Conservation (phyloP, 1,139 yeast genomes). For the Pichia sp. region DNA sequence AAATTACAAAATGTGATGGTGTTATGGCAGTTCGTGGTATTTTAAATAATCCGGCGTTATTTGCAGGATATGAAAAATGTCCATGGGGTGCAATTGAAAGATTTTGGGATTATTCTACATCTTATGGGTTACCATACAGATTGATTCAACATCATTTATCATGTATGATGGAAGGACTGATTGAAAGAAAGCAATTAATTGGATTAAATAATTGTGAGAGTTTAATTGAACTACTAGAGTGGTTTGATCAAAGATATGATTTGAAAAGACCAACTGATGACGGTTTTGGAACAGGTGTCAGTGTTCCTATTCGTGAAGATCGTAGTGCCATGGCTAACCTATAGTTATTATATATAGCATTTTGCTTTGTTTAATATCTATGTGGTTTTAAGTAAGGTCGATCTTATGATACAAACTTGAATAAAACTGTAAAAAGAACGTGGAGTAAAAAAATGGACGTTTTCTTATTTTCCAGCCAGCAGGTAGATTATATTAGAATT, state of each 20-base stretch:
- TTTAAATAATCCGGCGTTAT: constrained; percentile 78
- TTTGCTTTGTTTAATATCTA: not conserved
- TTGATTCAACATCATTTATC: constrained; percentile 81
- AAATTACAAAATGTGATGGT: constrained; percentile 75
- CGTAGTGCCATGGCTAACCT: constrained; percentile 33
- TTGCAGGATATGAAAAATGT: constrained; percentile 62
- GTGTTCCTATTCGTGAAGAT: constrained; percentile 46
- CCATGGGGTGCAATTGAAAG: constrained; percentile 91
- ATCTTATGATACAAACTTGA: no score
- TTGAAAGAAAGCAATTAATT: constrained; percentile 50
- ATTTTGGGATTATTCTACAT: constrained; percentile 71
- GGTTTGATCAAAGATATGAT: constrained; percentile 68
- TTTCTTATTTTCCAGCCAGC: no score
- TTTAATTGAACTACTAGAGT: constrained; percentile 65
- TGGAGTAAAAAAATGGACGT: no score
- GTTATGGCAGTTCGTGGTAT: constrained; percentile 95
- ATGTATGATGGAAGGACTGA: constrained; percentile 68
- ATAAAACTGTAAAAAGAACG: no score
- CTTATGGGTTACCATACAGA: constrained; percentile 79
- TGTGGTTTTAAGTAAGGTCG: not conserved
- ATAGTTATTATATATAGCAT: constrained; percentile 11
- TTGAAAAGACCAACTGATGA: constrained; percentile 59
- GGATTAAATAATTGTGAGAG: constrained; percentile 58
- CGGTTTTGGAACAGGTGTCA: constrained; percentile 59
- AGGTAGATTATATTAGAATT: no score